Evolutionary conservation across 1,284 basidiomycete genomes (phyloP).

Genomic region (Puccinia hordei): DNA sequence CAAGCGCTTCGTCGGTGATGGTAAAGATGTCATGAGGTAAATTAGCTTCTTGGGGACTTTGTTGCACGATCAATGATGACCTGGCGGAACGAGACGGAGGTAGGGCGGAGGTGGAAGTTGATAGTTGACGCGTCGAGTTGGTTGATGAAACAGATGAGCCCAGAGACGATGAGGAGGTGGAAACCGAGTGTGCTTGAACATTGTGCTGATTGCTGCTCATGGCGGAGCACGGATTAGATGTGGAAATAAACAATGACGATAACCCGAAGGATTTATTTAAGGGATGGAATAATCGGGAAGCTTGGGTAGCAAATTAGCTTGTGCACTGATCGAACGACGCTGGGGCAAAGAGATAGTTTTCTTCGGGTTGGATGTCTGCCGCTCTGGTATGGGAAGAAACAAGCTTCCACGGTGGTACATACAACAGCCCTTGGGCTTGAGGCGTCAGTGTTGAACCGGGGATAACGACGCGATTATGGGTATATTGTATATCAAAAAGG

Average conservation of each 20-base stretch:
- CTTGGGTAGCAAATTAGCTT: too few species aligned
- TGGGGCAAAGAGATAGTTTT: too few species aligned
- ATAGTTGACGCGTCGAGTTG: background rate
- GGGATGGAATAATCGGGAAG: too few species aligned
- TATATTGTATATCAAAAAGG: too few species aligned
- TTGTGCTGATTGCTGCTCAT: slow-evolving; percentile 4
- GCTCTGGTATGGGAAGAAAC: too few species aligned
- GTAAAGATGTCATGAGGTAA: slow-evolving; percentile 38
- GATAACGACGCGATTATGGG: too few species aligned
- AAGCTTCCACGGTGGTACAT: too few species aligned
- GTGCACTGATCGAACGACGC: too few species aligned
- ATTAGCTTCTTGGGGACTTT: background rate
- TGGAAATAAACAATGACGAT: background rate
- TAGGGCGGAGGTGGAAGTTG: background rate
- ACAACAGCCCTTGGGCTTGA: too few species aligned
- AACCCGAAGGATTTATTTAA: background rate
- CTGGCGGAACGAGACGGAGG: background rate
- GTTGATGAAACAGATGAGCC: background rate
- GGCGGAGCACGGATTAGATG: background rate
- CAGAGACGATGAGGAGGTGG: background rate
- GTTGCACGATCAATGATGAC: background rate
- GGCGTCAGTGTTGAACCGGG: too few species aligned
- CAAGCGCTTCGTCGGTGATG: slow-evolving; percentile 42
- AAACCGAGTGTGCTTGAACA: background rate
- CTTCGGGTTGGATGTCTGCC: too few species aligned